phyloP scores from a whole-genome alignment of 345 rosid species.

The rapeseed (Brassica napus) region DNA sequence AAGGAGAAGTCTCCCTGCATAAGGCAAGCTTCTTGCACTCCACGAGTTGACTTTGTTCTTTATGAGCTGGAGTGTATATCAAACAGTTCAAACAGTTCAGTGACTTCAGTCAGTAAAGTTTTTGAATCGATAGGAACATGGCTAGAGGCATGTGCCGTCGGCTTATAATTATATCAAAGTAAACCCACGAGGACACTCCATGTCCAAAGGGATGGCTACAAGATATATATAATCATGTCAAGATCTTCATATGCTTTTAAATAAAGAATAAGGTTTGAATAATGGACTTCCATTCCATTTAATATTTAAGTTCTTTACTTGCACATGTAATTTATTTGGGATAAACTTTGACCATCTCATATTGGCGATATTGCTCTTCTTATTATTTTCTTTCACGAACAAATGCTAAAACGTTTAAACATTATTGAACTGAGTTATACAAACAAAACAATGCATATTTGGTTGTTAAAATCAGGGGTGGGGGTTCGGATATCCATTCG shows the following conservation, averaged over 20 bases:
- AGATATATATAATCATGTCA: background rate
- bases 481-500: too few species aligned
- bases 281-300: background rate
- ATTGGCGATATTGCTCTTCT: background rate
- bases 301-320: background rate
- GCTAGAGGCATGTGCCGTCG: background rate
- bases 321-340: background rate
- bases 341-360: background rate
- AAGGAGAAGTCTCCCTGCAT: too few species aligned
- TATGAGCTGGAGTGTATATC: background rate
- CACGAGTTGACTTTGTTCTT: too few species aligned
- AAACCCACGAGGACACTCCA: background rate
- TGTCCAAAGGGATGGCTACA: constrained; percentile 23
- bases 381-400: background rate
- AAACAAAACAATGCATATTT: background rate
- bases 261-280: constrained; percentile 8
- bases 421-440: background rate
- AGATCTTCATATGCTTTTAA: background rate
- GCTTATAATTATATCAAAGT: constrained; percentile 19
- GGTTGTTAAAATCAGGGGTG: too few species aligned
- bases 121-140: constrained; percentile 22
- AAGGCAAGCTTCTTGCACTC: too few species aligned
- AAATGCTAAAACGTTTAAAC: background rate
- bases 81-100: background rate
- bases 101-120: constrained; percentile 7